Percentiles rank a stretch among this genome's conserved stretches.
These are phyloP conservation scores for Lentinula novae-zelandiae DNA, from an alignment of 1,284 basidiomycete species.

Conservation along the genomic window DNA sequence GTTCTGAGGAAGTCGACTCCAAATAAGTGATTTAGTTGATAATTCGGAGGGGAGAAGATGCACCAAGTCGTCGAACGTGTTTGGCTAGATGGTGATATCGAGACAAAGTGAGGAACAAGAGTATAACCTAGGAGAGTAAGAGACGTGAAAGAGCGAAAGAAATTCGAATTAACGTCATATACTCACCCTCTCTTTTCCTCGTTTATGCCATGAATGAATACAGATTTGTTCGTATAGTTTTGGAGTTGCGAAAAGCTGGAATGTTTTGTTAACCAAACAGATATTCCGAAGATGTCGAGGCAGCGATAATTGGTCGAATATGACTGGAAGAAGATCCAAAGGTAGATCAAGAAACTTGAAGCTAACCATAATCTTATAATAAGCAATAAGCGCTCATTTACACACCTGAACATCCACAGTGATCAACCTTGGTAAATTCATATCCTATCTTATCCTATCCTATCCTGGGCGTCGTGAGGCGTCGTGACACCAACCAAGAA, in stretches of 20 bases:
- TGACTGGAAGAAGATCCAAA: constrained; percentile 14
- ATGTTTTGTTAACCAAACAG: constrained; percentile 13
- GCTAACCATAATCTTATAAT: background rate
- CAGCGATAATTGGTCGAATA: constrained; percentile 7
- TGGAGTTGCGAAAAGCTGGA: constrained; percentile 8
- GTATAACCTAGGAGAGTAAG: constrained; percentile 5
- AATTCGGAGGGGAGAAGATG: background rate
- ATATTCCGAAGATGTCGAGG: background rate
- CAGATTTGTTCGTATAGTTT: constrained; percentile 14
- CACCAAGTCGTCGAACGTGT: constrained; percentile 15
- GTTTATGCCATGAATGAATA: constrained; percentile 16
- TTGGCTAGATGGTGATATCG: constrained; percentile 5
- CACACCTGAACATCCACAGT: too few relatives aligned
- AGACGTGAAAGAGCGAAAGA: background rate
- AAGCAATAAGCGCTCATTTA: background rate
- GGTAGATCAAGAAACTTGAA: constrained; percentile 9
- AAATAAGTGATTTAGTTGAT: background rate
- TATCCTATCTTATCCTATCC: too few relatives aligned
- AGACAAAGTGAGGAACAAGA: constrained; percentile 9
- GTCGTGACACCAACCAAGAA: too few relatives aligned
- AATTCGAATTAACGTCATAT: background rate
- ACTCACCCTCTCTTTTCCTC: constrained; percentile 13
- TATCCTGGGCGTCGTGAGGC: too few relatives aligned
- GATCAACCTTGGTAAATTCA: too few relatives aligned
- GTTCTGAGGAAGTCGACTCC: background rate